Evolutionary conservation across 345 rosid genomes (phyloP).

Genomic region (Aurinia saxatilis): DNA sequence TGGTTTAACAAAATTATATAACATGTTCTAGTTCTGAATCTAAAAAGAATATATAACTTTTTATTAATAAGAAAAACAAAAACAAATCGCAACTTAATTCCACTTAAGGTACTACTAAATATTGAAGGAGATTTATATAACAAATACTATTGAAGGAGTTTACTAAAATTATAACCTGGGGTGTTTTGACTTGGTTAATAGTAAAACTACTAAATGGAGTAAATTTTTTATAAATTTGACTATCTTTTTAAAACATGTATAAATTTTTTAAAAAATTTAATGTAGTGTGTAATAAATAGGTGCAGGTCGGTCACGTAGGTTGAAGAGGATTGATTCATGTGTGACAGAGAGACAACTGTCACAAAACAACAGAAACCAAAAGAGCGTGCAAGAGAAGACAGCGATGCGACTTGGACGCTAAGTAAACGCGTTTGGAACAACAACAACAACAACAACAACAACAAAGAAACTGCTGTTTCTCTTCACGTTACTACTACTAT

Average conservation of each 20-base stretch:
- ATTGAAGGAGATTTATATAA: no score
- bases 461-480: conserved; percentile 17
- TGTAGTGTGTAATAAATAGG: neutral
- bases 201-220: neutral
- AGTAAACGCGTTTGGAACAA: conserved; percentile 30
- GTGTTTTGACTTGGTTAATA: neutral
- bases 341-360: conserved; percentile 20
- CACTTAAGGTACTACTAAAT: no score
- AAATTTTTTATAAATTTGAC: neutral
- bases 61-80: no score
- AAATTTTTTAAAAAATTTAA: neutral
- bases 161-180: neutral
- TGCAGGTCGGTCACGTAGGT: conserved; percentile 25
- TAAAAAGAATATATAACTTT: no score
- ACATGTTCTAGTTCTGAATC: no score
- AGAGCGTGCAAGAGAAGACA: conserved; percentile 27
- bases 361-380: conserved; percentile 9
- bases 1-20: no score
- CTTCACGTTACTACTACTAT: conserved; percentile 25
- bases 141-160: no score
- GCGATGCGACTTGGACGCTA: conserved; percentile 29
- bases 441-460: neutral
- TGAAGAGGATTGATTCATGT: conserved; percentile 16
- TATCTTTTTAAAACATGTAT: no score
- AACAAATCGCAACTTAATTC: no score